These are phyloP conservation scores for Volvox carteri DNA, from an alignment of 163 green algal species.

Conservation along the genomic window DNA sequence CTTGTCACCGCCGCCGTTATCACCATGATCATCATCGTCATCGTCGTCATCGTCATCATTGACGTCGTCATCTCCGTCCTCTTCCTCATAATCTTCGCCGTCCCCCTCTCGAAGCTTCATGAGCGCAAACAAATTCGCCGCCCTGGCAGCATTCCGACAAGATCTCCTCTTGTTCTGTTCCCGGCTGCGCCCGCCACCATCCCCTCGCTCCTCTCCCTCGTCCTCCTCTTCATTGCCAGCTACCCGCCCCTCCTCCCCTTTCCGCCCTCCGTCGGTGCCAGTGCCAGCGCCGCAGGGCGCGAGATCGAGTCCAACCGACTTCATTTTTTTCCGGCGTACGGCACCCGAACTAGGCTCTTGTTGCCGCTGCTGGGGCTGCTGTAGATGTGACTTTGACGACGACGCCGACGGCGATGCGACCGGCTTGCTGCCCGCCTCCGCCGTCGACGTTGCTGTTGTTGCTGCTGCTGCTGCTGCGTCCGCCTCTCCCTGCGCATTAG, in stretches of 20 bases:
- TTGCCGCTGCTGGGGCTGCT: neutral
- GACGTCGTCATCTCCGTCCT: neutral
- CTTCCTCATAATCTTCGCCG: neutral
- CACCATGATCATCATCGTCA: neutral
- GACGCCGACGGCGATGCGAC: neutral
- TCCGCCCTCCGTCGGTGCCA: neutral
- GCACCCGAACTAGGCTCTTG: no score
- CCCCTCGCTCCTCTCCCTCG: neutral
- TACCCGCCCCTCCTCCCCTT: neutral
- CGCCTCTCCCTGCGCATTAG: no score
- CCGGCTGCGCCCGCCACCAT: neutral
- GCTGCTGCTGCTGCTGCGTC: neutral
- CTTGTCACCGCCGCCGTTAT: neutral
- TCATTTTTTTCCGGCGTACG: neutral
- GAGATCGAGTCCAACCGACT: neutral
- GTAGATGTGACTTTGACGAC: neutral
- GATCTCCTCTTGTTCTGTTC: no score
- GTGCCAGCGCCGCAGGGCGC: no score
- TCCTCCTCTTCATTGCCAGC: neutral
- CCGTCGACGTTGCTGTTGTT: neutral
- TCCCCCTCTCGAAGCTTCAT: conserved; percentile 29
- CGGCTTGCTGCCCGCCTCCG: neutral
- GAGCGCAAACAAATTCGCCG: conserved; percentile 2
- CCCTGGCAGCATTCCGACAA: neutral
- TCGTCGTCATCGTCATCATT: neutral